These are phyloP conservation scores for Geosmithia flava DNA, from an alignment of 2,329 filamentous ascomycete genomes.

Conservation along the genomic window DNA sequence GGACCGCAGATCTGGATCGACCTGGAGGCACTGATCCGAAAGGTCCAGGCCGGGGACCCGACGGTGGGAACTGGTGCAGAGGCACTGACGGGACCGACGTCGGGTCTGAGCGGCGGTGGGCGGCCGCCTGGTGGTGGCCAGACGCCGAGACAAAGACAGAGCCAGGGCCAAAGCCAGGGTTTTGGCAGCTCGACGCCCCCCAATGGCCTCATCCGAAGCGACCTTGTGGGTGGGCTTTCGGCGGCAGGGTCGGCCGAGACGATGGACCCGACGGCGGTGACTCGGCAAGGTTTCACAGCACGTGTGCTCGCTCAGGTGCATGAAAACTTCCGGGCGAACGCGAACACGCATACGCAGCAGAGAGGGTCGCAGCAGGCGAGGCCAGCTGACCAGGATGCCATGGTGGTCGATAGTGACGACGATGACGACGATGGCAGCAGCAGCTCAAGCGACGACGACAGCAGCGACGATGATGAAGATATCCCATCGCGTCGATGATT, in stretches of 20 bases:
- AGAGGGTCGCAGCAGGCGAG: slow-evolving; percentile 5
- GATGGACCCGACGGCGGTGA: slow-evolving; percentile 19
- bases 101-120: neutral
- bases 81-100: neutral
- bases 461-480: neutral
- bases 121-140: neutral
- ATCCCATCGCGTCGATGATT: neutral
- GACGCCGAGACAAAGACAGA: neutral
- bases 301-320: slow-evolving; percentile 1
- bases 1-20: neutral
- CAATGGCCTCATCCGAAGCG: neutral
- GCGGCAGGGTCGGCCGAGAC: slow-evolving; percentile 21
- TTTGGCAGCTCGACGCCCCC: neutral
- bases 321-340: neutral
- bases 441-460: neutral
- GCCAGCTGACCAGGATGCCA: slow-evolving; percentile 1
- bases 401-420: slow-evolving; percentile 9
- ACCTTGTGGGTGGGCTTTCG: slow-evolving; percentile 17
- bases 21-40: neutral
- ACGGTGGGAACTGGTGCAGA: neutral
- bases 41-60: neutral
- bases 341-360: neutral
- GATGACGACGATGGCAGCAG: neutral
- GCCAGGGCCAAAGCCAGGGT: neutral
- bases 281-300: slow-evolving; percentile 3